Base-by-base conservation (phyloP, 495 filamentous ascomycete genomes). In the Aspergillus biplanus region DNA sequence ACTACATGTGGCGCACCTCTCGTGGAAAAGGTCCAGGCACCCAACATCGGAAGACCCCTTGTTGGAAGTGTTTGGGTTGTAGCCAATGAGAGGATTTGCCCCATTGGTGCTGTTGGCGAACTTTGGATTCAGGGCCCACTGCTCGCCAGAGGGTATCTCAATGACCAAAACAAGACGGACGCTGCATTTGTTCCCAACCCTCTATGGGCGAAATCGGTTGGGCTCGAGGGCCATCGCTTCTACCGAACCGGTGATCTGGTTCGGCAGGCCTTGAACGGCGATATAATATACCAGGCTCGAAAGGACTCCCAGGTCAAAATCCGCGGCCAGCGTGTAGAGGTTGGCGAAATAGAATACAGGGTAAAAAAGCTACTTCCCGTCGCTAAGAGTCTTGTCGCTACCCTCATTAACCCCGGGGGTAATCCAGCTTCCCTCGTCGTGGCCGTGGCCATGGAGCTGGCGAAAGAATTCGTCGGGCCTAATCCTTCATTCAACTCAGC, bases 261-360 rank as follows among this genome's bases (percentile, higher is more conserved):
- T 0, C 21, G 33, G 15, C 53, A 60, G 8, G 42, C 27, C 13
- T 13, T 16, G 3, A 44, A 56, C 27, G 63, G 57, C 5, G 15
- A 27, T n/a, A 31, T 65, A 8, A 33, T 21, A 13, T 61, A 56
- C n/a, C 15, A 60, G 6, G 57, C 56, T 6, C 57, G 63, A 3
- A 56, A 57, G n/a, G 57, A 60, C 52, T 55, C 33, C 2, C 62
- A 65, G 52, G 44, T 61, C 42, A 65, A 65, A 52, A 53, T 61
- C 18, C 57, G 52, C 12, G 63, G 63, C 7, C 63, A 65, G 16
- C 63, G 63, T 15, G 53, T 65, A 0, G 63, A 65, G 48, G 6
- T 65, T 12, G 57, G 52, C 12, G 57, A 65, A 31, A 46, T 67
- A 7, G 64, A 65, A 33, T 46, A 61, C 21, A 12, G 54, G 7